A percentile compares a stretch with the other conserved stretches of the same genome.
Evolutionary conservation across 371 early-diverging fungal species (phyloP).

Genomic region (Thermomucor indicae-seudaticae): DNA sequence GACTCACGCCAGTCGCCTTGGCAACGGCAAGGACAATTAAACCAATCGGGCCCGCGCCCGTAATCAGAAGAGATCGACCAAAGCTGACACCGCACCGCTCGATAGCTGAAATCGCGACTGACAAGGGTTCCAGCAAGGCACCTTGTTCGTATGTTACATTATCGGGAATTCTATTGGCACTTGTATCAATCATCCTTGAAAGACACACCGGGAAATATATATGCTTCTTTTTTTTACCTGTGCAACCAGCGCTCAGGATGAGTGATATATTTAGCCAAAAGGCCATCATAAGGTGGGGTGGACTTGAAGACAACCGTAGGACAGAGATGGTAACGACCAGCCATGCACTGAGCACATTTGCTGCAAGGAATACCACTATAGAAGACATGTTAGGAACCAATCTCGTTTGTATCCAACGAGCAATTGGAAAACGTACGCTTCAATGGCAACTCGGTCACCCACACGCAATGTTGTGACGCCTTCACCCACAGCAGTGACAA

Average conservation of each 20-base stretch:
- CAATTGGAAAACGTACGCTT: constrained; percentile 25
- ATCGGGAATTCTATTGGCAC: constrained; percentile 27
- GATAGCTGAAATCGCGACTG: constrained; percentile 40
- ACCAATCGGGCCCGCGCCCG: constrained; percentile 44
- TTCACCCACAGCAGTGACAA: constrained; percentile 37
- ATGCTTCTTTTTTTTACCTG: constrained; percentile 5
- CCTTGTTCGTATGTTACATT: constrained; percentile 34
- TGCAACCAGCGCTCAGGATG: constrained; percentile 46
- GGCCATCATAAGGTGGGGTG: constrained; percentile 40
- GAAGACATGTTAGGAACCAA: neutral
- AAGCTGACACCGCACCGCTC: constrained; percentile 34
- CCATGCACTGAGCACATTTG: constrained; percentile 40
- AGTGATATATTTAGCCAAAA: constrained; percentile 37
- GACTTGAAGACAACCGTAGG: constrained; percentile 42
- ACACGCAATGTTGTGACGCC: constrained; percentile 23
- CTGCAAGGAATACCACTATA: constrained; percentile 45
- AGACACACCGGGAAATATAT: neutral
- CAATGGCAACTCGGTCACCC: constrained; percentile 32
- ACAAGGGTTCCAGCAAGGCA: constrained; percentile 43
- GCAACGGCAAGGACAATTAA: constrained; percentile 38
- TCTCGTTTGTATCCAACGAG: neutral
- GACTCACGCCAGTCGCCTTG: constrained; percentile 35
- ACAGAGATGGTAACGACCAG: constrained; percentile 43
- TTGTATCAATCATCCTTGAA: neutral
- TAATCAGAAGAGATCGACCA: constrained; percentile 37